Evolutionary conservation across 2,329 filamentous ascomycete genomes (phyloP).

Genomic region (Colletotrichum sp.): DNA sequence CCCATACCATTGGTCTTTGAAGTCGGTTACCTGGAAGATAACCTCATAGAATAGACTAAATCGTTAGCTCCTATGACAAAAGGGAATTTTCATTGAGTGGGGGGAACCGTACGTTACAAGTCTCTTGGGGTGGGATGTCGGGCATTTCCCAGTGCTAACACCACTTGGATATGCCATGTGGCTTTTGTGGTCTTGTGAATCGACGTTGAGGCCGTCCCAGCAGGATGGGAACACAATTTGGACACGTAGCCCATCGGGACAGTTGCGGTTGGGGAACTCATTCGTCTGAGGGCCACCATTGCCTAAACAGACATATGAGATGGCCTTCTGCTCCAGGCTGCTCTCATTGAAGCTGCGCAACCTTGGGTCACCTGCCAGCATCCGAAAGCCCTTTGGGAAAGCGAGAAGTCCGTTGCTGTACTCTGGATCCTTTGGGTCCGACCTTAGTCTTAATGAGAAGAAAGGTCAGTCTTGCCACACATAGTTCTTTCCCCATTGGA

Average conservation of each 20-base stretch:
- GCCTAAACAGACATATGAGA: constrained; percentile 62
- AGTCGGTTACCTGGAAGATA: constrained; percentile 63
- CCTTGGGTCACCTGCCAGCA: constrained; percentile 65
- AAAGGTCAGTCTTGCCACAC: background rate
- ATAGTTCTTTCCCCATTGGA: background rate
- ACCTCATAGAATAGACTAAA: constrained; percentile 57
- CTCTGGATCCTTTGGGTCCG: constrained; percentile 38
- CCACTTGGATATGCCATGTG: constrained; percentile 59
- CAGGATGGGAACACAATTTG: constrained; percentile 66
- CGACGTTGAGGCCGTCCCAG: constrained; percentile 65
- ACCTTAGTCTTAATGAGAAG: constrained; percentile 38
- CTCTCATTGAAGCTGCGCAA: constrained; percentile 45
- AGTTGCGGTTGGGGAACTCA: constrained; percentile 60
- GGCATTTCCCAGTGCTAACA: constrained; percentile 54
- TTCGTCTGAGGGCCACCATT: constrained; percentile 48
- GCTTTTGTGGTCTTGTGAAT: constrained; percentile 58
- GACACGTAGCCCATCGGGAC: constrained; percentile 54
- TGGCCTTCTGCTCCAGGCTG: constrained; percentile 52
- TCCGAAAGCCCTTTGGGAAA: constrained; percentile 68
- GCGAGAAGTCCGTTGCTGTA: constrained; percentile 56
- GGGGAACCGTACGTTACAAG: constrained; percentile 46
- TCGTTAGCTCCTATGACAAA: background rate
- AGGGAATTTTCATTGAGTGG: background rate
- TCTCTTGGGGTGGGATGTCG: constrained; percentile 55
- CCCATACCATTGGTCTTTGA: constrained; percentile 59